phyloP scores from a whole-genome alignment of 164 flowering plant genomes.

The Vitis cinerea region DNA sequence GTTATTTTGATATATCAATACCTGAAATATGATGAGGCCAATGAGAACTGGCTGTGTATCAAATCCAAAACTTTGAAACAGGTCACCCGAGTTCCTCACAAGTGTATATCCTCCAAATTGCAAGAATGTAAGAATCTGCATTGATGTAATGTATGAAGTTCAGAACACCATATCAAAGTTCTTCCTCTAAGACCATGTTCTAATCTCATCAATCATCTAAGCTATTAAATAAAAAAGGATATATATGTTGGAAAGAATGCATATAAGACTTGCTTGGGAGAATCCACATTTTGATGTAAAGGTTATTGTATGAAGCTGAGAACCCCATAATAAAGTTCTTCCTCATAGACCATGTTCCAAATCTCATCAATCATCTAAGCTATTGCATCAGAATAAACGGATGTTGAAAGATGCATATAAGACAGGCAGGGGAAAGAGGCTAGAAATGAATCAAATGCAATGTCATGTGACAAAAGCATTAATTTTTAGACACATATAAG shows the following conservation, averaged over 20 bases:
- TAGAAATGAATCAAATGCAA: background rate
- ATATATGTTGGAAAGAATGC: too few species aligned
- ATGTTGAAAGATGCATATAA: background rate
- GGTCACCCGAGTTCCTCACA: slow-evolving; percentile 85
- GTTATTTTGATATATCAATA: slow-evolving; percentile 13
- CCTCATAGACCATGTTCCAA: too few species aligned
- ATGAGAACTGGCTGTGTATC: slow-evolving; percentile 95
- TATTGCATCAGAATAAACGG: background rate
- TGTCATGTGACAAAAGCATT: background rate
- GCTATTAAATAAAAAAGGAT: too few species aligned
- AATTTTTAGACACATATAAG: background rate
- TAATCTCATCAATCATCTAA: background rate
- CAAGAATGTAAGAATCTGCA: slow-evolving; percentile 84
- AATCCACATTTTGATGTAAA: too few species aligned
- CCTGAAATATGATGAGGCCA: slow-evolving; percentile 97
- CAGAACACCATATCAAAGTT: too few species aligned
- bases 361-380: background rate
- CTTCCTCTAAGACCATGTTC: background rate
- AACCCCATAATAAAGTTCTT: too few species aligned
- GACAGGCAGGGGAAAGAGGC: background rate
- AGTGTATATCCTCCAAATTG: slow-evolving; percentile 98
- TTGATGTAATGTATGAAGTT: background rate
- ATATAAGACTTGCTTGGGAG: too few species aligned
- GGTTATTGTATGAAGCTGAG: too few species aligned
- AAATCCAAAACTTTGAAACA: slow-evolving; percentile 96